phyloP scores from a whole-genome alignment of 805 yeast species.

The Maudiozyma bulderi region DNA sequence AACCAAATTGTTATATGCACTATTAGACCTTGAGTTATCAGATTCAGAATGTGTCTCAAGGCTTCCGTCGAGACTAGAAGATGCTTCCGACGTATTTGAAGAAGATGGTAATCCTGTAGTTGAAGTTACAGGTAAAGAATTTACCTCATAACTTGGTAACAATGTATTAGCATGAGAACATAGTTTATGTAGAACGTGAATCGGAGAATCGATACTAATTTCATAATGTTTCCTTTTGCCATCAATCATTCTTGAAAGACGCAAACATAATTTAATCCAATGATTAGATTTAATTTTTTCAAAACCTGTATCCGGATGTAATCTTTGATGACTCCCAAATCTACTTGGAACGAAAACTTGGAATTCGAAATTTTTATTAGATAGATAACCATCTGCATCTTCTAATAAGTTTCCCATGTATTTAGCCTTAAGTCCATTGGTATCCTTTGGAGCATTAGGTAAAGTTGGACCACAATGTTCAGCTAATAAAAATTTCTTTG shows the following conservation, averaged over 20 bases:
- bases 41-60: neutral
- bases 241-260: conserved; percentile 61
- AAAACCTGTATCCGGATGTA: conserved; percentile 82
- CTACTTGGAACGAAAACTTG: conserved; percentile 75
- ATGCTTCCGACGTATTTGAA: neutral
- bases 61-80: neutral
- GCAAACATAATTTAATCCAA: conserved; percentile 84
- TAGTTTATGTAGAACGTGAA: conserved; percentile 64
- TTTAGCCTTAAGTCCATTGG: conserved; percentile 30
- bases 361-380: conserved; percentile 75
- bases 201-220: conserved; percentile 89
- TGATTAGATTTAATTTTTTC: conserved; percentile 80
- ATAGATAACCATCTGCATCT: conserved; percentile 42
- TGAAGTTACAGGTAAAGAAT: conserved; percentile 3
- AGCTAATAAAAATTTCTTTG: conserved; percentile 64
- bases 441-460: conserved; percentile 25
- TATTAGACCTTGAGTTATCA: neutral
- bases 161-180: conserved; percentile 77
- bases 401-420: conserved; percentile 34
- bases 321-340: conserved; percentile 43
- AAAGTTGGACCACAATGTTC: conserved; percentile 66
- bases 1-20: neutral
- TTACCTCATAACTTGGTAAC: conserved; percentile 57
- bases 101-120: neutral
- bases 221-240: conserved; percentile 84